Evolutionary conservation across 108 stramenopile species (phyloP), one percentile per base, ranked within the genome.

Genomic region (Nitzschia sp.): DNA sequence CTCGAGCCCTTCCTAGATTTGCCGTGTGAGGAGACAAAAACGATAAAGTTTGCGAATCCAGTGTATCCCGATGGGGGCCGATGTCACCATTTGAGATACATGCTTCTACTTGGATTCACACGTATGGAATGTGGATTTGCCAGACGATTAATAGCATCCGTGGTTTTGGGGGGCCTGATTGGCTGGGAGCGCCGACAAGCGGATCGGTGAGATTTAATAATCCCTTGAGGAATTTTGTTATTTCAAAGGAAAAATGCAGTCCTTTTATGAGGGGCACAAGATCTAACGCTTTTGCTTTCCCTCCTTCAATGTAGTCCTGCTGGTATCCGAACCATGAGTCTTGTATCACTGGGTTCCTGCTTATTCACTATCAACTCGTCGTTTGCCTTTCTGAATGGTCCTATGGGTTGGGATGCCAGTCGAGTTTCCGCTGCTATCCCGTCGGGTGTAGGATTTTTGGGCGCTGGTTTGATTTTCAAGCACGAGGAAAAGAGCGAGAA

Each of bases 281-380:
- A n/a, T 41, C 13, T 41, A 6, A 41, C 38, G 38, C 38, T 41
- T 13, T 41, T 13, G 13, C 15, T 3, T 26, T 26, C 17, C 29
- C 26, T 5, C 26, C 23, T 38, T 41, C n/a, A n/a, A n/a, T 44
- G 21, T 41, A 61, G 60, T 25, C 93, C 96, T 4, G 96, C 96
- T 9, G 96, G 96, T 0, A 90, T 96, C 3, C 84, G 95, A 33
- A 96, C 95, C 46, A 97, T 97, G 95, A 62, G 75, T 8, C 57
- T 94, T 45, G 96, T 98, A 19, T 80, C 86, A 8, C 68, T 98
- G 23, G 97, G 94, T 26, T 80, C 84, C 23, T 88, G 89, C 50
- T 61, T 96, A 26, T 98, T 97, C 71, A 96, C 93, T 22, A 89
- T 96, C 53, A 83, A 83, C 53, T 86, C 83, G 3, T 66, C 87